phyloP scores from a whole-genome alignment of 2,329 filamentous ascomycete genomes.

The Diplodia intermedia region DNA sequence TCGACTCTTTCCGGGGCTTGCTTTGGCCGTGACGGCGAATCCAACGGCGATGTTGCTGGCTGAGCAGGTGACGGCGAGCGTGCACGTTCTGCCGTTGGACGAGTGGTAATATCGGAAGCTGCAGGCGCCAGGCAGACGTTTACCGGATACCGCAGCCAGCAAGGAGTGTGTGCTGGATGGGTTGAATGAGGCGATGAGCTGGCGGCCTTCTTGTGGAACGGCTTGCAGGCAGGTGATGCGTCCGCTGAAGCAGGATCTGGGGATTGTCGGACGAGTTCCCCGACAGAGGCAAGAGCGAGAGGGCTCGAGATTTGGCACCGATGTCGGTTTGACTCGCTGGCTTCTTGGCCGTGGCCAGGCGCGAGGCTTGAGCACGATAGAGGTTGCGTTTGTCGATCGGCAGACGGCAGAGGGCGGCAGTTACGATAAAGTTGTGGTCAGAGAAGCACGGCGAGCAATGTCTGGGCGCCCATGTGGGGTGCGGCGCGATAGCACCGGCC shows the following conservation, averaged over 20 bases:
- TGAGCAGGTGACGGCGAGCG: background rate
- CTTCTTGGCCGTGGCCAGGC: background rate
- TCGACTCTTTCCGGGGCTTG: background rate
- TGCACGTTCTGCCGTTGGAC: background rate
- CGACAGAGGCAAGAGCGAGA: conserved; percentile 2
- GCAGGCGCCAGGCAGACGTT: background rate
- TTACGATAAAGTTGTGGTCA: conserved; percentile 31
- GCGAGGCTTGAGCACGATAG: background rate
- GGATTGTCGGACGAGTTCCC: conserved; percentile 10
- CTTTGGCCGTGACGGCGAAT: background rate
- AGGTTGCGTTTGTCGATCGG: conserved; percentile 11
- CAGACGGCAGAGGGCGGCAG: conserved; percentile 12
- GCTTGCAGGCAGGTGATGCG: conserved; percentile 7
- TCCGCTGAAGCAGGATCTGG: conserved; percentile 8
- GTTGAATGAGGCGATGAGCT: conserved; percentile 5
- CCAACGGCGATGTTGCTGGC: background rate
- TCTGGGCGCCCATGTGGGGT: conserved; percentile 26
- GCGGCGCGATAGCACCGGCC: background rate
- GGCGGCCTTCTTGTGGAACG: conserved; percentile 25
- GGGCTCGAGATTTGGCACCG: background rate
- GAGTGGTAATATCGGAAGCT: background rate
- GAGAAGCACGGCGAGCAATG: conserved; percentile 16
- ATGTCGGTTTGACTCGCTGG: conserved; percentile 19
- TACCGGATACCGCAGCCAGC: background rate
- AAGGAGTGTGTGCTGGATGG: conserved; percentile 5